Evolutionary conservation across 2,329 filamentous ascomycete species (phyloP), one percentile per base, ranked within the genome.

Genomic region (Exophiala xenobiotica): DNA sequence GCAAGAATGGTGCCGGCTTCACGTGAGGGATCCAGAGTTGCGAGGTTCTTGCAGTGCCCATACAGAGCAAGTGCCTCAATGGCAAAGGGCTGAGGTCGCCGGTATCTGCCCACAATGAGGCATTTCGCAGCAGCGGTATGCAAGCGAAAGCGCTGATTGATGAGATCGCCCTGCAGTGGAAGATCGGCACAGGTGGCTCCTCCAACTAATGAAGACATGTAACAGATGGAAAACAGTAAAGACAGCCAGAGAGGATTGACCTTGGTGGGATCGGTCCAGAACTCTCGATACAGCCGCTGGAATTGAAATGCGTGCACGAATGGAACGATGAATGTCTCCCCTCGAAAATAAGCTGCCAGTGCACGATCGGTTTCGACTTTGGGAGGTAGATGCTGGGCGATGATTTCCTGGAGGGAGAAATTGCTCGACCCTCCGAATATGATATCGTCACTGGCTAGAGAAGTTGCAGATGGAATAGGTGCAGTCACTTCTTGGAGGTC

Each of bases 1-100:
- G 77, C 74, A 3, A 78, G 73, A 42, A 82, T 70, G 12, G 81
- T 71, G 40, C 81, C 70, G 8, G 79, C 75, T 19, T 77, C 76
- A 3, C 74, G 70, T 49, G 80, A 75, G 1, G 78, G 71, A 60
- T 83, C 80, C 57, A 72, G 67, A 46, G 70, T 77, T 4, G 75
- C 66, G 2, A 73, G 71, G 57, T 78, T 77, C 54, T 82, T 79
- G 16, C 75, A 74, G 51, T 79, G 74, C 2, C 80, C 67, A 57
- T 81, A 78, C 16, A 61, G 20, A 1, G 51, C 51, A 9, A 62
- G 53, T 11, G 58, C 56, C 33, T 62, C 58, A 8, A 60, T 26
- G 3, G 51, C 54, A n/a, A 51, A 49, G 12, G 48, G 60, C 31
- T 61, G 58, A 4, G 51, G 57, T 22, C 49, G 53, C 35, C 51